phyloP scores from a whole-genome alignment of 345 rosid genomes.

The Orychophragmus violaceus region DNA sequence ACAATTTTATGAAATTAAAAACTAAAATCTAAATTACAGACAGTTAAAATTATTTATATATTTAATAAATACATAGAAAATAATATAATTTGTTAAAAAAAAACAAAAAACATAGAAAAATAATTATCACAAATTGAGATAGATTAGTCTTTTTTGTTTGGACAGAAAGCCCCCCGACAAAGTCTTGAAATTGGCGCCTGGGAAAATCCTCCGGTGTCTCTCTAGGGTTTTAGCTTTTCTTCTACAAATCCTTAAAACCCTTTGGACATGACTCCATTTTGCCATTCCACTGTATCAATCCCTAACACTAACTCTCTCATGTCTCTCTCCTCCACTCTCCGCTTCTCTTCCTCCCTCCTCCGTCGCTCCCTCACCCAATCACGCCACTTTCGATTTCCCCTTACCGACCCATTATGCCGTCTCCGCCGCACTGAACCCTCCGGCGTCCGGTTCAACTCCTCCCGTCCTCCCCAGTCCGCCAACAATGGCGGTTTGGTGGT shows the following conservation, averaged over 20 bases:
- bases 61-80: too few relatives aligned
- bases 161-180: constrained; percentile 17
- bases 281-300: constrained; percentile 17
- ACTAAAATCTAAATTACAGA: too few relatives aligned
- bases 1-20: too few relatives aligned
- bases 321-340: constrained; percentile 66
- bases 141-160: constrained; percentile 1
- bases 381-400: constrained; percentile 22
- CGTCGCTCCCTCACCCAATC: constrained; percentile 33
- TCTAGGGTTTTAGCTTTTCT: constrained; percentile 26
- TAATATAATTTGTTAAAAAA: too few relatives aligned
- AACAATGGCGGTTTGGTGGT: constrained; percentile 5
- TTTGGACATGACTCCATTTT: constrained; percentile 37
- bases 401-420: constrained; percentile 18
- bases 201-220: constrained; percentile 4
- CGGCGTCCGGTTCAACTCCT: constrained; percentile 40
- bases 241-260: constrained; percentile 18
- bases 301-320: constrained; percentile 35
- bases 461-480: constrained; percentile 15
- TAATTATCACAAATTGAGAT: neutral
- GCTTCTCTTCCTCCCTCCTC: constrained; percentile 52
- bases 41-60: too few relatives aligned
- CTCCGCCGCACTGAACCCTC: constrained; percentile 28
- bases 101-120: too few relatives aligned
- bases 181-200: constrained; percentile 36